phyloP scores from a whole-genome alignment of 306 rosid genomes.

The Erythrophleum fordii region DNA sequence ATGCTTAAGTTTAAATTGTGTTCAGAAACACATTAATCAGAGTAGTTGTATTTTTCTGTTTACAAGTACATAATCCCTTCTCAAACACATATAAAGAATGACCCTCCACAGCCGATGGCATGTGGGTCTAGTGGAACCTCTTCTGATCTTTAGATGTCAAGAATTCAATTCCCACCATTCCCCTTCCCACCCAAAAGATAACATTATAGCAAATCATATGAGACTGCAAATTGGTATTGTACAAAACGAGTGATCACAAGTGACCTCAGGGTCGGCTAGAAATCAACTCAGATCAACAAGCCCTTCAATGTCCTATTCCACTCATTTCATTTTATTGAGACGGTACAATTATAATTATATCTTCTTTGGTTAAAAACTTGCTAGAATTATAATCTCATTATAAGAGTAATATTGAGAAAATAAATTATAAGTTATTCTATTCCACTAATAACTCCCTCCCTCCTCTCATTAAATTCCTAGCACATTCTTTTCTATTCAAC shows the following conservation, averaged over 20 bases:
- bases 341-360: not conserved
- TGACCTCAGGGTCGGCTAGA: too few relatives aligned
- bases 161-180: not conserved
- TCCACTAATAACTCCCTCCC: not conserved
- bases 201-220: not conserved
- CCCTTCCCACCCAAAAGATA: not conserved
- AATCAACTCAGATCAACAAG: not conserved
- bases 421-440: not conserved
- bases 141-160: not conserved
- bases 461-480: too few relatives aligned
- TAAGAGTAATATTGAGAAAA: too few relatives aligned
- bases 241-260: not conserved
- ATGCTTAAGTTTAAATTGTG: not conserved
- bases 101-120: not conserved
- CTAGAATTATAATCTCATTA: not conserved
- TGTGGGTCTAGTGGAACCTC: not conserved
- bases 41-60: not conserved
- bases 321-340: not conserved
- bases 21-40: not conserved
- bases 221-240: not conserved
- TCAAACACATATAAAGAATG: not conserved
- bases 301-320: not conserved
- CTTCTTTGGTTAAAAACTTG: not conserved
- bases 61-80: not conserved
- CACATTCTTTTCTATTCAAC: not conserved